These are phyloP conservation scores for Pseudogymnoascus sp. DNA, from an alignment of 2,329 filamentous ascomycete genomes.

Conservation along the genomic window DNA sequence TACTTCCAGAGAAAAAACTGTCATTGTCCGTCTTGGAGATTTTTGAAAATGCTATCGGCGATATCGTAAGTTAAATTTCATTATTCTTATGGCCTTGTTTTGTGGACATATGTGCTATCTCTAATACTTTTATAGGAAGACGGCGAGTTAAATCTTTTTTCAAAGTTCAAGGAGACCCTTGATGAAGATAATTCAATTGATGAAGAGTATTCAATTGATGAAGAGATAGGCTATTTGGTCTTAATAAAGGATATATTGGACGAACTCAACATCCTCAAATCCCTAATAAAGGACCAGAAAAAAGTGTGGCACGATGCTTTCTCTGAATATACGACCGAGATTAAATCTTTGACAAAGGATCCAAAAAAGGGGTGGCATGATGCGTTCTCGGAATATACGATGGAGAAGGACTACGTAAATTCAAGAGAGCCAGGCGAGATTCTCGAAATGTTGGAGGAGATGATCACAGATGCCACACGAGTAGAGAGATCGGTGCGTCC, in stretches of 20 bases:
- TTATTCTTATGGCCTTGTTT: too few species aligned
- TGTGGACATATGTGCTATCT: background rate
- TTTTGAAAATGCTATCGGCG: slow-evolving; percentile 2
- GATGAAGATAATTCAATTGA: background rate
- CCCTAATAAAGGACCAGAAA: slow-evolving; percentile 1
- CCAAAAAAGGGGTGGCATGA: slow-evolving; percentile 12
- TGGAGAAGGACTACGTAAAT: slow-evolving; percentile 7
- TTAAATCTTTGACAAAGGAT: slow-evolving; percentile 11
- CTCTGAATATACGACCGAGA: background rate
- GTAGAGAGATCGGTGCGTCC: background rate
- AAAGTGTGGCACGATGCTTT: background rate
- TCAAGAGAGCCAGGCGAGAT: slow-evolving; percentile 9
- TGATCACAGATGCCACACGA: slow-evolving; percentile 13
- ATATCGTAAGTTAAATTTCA: background rate
- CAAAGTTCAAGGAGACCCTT: background rate
- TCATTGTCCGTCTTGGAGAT: background rate
- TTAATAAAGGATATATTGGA: slow-evolving; percentile 17
- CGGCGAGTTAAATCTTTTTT: background rate
- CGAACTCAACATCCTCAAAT: slow-evolving; percentile 11
- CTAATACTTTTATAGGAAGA: background rate
- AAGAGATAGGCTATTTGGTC: background rate
- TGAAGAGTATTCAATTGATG: background rate
- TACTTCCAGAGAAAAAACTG: background rate
- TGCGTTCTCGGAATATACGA: slow-evolving; percentile 5
- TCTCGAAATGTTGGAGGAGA: slow-evolving; percentile 10